Conservation (phyloP, 2,329 filamentous ascomycete species). For the Laburnicola sp. region DNA sequence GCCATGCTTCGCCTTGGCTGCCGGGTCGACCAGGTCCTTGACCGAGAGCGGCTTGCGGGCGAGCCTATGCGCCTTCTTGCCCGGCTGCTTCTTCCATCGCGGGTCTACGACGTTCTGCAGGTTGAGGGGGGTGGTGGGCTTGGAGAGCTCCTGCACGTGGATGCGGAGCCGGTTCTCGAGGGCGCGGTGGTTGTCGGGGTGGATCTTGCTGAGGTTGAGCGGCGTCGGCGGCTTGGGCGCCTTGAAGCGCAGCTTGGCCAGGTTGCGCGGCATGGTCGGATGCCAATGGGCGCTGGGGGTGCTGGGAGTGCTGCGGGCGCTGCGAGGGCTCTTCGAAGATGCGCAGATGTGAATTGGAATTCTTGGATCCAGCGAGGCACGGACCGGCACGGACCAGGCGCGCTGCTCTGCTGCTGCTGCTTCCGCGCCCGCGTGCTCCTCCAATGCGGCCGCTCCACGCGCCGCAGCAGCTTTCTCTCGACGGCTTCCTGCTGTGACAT, state of each 20-base stretch:
- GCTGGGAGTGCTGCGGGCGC: constrained; percentile 1
- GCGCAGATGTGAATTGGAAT: constrained; percentile 1
- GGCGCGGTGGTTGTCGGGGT: constrained; percentile 7
- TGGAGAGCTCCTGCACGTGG: constrained; percentile 32
- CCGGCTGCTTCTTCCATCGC: constrained; percentile 21
- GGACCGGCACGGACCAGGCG: constrained; percentile 1
- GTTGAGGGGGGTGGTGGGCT: constrained; percentile 25
- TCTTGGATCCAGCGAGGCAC: no score
- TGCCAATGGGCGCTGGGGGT: constrained; percentile 15
- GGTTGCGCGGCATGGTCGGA: constrained; percentile 36
- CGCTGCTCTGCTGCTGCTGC: no score
- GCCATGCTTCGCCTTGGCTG: constrained; percentile 48
- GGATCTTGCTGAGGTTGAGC: constrained; percentile 19
- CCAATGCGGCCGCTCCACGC: constrained; percentile 25
- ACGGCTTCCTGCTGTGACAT: not conserved
- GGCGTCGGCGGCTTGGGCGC: constrained; percentile 20
- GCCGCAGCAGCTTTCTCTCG: not conserved
- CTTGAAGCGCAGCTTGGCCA: constrained; percentile 32
- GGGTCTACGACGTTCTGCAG: constrained; percentile 31
- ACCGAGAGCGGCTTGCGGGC: constrained; percentile 41
- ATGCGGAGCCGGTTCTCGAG: constrained; percentile 20
- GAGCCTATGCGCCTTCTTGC: constrained; percentile 14
- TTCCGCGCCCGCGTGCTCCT: no score
- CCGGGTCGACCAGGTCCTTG: constrained; percentile 44
- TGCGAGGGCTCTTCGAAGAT: constrained; percentile 11